Evolutionary conservation across 495 filamentous ascomycete genomes (phyloP).

Genomic region (Aspergillus steynii): DNA sequence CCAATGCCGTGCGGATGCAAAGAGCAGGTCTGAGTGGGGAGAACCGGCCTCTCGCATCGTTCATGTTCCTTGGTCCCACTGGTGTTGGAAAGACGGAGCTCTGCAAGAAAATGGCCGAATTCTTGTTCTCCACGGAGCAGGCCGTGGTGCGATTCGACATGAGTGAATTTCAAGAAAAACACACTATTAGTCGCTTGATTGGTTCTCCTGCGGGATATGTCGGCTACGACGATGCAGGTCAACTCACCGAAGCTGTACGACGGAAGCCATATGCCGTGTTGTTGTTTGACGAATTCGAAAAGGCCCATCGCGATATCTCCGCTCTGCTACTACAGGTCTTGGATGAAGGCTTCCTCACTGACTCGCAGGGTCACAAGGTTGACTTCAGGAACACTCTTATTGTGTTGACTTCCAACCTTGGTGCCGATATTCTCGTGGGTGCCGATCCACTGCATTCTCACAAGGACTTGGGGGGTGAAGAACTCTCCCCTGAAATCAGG

Average conservation of each 20-base stretch:
- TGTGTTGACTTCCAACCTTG: slow-evolving; percentile 92
- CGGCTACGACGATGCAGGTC: slow-evolving; percentile 95
- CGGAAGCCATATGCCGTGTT: slow-evolving; percentile 95
- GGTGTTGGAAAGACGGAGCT: slow-evolving; percentile 97
- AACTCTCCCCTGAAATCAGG: slow-evolving; percentile 70
- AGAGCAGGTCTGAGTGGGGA: slow-evolving; percentile 88
- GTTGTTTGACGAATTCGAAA: slow-evolving; percentile 96
- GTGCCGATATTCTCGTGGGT: slow-evolving; percentile 49
- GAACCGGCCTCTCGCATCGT: slow-evolving; percentile 86
- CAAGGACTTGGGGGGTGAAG: slow-evolving; percentile 57
- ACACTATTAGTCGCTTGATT: slow-evolving; percentile 90
- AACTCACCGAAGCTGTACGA: slow-evolving; percentile 92
- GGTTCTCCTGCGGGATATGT: slow-evolving; percentile 92
- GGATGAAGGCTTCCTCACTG: slow-evolving; percentile 94
- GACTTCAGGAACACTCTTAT: slow-evolving; percentile 97
- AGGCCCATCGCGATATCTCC: slow-evolving; percentile 93
- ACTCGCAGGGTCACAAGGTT: slow-evolving; percentile 92
- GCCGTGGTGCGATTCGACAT: slow-evolving; percentile 96
- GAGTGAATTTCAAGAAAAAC: slow-evolving; percentile 97
- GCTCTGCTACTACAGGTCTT: slow-evolving; percentile 92
- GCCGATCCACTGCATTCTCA: slow-evolving; percentile 39
- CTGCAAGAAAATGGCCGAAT: slow-evolving; percentile 92
- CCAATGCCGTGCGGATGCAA: slow-evolving; percentile 93
- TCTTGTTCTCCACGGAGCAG: slow-evolving; percentile 87
- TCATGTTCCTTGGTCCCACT: slow-evolving; percentile 97